These are phyloP conservation scores for Fusarium sp. DNA, from an alignment of 2,329 filamentous ascomycete genomes.

Conservation along the genomic window DNA sequence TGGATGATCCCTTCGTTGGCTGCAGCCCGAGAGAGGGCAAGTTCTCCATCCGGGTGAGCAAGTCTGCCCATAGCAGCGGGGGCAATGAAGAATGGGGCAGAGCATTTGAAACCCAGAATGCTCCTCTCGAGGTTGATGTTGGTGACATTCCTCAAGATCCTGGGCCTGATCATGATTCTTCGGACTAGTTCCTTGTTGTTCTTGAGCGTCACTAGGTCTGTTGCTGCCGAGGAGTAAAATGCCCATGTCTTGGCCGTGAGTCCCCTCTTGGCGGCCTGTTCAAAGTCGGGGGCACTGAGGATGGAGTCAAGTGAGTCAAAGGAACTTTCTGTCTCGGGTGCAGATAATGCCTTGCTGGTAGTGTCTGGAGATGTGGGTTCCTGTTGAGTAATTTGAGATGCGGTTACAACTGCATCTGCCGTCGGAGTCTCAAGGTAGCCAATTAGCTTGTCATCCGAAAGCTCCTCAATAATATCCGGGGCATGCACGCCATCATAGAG, in stretches of 20 bases:
- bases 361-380: background rate
- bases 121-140: conserved; percentile 47
- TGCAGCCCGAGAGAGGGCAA: conserved; percentile 62
- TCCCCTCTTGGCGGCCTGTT: conserved; percentile 57
- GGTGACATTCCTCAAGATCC: conserved; percentile 61
- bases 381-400: background rate
- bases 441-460: conserved; percentile 60
- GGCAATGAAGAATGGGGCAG: conserved; percentile 38
- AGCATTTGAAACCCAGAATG: conserved; percentile 32
- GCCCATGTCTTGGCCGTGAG: conserved; percentile 64
- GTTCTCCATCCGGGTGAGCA: conserved; percentile 55
- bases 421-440: conserved; percentile 57
- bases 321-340: background rate
- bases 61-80: conserved; percentile 38
- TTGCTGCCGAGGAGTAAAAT: conserved; percentile 66
- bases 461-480: conserved; percentile 53
- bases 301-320: conserved; percentile 58
- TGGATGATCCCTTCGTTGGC: conserved; percentile 61
- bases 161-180: conserved; percentile 64
- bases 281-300: conserved; percentile 64
- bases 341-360: background rate
- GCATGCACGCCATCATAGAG: conserved; percentile 64
- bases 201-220: conserved; percentile 62
- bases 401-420: background rate
- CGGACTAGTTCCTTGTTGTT: conserved; percentile 62